phyloP scores from a whole-genome alignment of 202 grass and related monocot genomes.

The Musa balbisiana region DNA sequence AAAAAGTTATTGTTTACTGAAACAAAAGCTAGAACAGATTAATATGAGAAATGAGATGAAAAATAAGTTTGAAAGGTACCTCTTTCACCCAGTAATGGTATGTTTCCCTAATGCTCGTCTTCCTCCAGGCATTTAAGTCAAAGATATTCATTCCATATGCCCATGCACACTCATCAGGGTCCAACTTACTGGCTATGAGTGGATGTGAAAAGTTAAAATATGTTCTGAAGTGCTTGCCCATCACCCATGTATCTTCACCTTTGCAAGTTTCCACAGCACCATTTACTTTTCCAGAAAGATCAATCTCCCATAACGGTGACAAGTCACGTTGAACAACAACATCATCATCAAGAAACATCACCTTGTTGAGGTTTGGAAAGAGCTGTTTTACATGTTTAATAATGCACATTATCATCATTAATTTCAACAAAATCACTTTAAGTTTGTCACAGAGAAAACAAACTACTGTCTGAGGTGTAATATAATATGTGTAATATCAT shows the following conservation, averaged over 20 bases:
- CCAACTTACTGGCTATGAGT: constrained; percentile 61
- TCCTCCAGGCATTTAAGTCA: constrained; percentile 83
- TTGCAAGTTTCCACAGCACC: constrained; percentile 91
- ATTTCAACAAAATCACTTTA: background rate
- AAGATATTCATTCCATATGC: constrained; percentile 99
- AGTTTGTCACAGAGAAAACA: background rate
- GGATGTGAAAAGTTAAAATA: constrained; percentile 99
- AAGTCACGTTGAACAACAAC: constrained; percentile 87
- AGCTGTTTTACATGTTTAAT: constrained; percentile 52
- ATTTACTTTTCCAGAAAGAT: constrained; percentile 84
- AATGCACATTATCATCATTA: constrained; percentile 6
- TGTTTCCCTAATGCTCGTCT: constrained; percentile 81
- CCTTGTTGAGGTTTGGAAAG: constrained; percentile 90
- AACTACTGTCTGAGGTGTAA: no score
- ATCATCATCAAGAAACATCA: constrained; percentile 97
- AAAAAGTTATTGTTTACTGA: background rate
- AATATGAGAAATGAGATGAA: background rate
- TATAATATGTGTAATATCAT: no score
- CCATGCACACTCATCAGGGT: constrained; percentile 92
- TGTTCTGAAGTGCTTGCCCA: constrained; percentile 89
- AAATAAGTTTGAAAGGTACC: constrained; percentile 33
- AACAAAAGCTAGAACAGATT: background rate
- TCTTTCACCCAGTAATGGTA: constrained; percentile 98
- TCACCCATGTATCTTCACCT: constrained; percentile 91
- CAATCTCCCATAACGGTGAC: constrained; percentile 72